Evolutionary conservation across 495 filamentous ascomycete species (phyloP).

Genomic region (Cladorrhinum samala): DNA sequence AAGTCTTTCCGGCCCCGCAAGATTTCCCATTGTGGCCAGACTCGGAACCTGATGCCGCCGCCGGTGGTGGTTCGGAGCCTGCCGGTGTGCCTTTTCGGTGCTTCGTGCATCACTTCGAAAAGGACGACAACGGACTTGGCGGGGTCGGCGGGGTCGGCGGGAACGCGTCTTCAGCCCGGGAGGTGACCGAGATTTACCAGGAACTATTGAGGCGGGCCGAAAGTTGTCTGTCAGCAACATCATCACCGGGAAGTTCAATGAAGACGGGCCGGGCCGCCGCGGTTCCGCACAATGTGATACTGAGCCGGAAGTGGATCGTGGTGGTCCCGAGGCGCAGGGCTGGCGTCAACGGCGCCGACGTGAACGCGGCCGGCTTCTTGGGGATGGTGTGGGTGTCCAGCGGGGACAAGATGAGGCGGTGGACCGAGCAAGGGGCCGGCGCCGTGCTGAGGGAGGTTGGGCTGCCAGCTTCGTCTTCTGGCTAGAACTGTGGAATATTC

Average conservation of each 20-base stretch:
- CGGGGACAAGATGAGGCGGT: conserved; percentile 27
- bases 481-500: too few relatives aligned
- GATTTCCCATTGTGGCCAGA: conserved; percentile 15
- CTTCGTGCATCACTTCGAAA: conserved; percentile 12
- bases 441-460: conserved; percentile 11
- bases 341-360: conserved; percentile 20
- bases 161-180: too few relatives aligned
- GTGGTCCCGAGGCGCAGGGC: conserved; percentile 30
- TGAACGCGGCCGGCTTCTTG: conserved; percentile 38
- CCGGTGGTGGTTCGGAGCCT: too few relatives aligned
- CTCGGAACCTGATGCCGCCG: too few relatives aligned
- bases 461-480: too few relatives aligned
- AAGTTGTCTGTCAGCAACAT: neutral
- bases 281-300: conserved; percentile 37
- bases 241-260: neutral
- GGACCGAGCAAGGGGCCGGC: conserved; percentile 17
- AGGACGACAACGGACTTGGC: conserved; percentile 12
- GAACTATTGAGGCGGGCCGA: neutral
- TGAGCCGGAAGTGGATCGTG: conserved; percentile 35
- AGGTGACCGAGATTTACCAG: neutral
- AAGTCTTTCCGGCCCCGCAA: conserved; percentile 28
- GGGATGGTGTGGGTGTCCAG: conserved; percentile 32
- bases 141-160: conserved; percentile 16
- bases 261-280: conserved; percentile 4
- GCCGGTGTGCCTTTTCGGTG: conserved; percentile 9